These are phyloP conservation scores for Parmelia sp. DNA, from an alignment of 495 filamentous ascomycete species.

Conservation along the genomic window DNA sequence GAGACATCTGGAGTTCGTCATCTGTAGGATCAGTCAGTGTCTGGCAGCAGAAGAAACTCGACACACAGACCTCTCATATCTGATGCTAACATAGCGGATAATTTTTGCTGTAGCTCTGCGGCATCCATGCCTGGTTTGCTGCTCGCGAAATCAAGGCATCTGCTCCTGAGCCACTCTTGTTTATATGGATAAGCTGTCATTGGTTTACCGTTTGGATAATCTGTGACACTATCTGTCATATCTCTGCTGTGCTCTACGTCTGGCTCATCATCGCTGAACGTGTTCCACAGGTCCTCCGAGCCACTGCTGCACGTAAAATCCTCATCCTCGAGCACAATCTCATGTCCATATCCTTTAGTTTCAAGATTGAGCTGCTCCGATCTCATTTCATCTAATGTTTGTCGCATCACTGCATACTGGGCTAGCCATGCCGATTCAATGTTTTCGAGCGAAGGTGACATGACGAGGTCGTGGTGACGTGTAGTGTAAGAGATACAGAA, in stretches of 20 bases:
- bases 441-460: constrained; percentile 21
- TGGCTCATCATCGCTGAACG: constrained; percentile 65
- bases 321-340: constrained; percentile 49
- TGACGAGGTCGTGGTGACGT: constrained; percentile 1
- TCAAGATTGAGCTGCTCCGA: constrained; percentile 43
- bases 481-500: background rate
- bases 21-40: constrained; percentile 36
- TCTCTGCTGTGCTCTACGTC: constrained; percentile 48
- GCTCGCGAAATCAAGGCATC: constrained; percentile 54
- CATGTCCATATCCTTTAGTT: constrained; percentile 46
- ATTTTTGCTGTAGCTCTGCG: constrained; percentile 59
- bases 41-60: background rate
- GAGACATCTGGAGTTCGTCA: constrained; percentile 76
- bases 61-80: constrained; percentile 35
- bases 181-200: constrained; percentile 31
- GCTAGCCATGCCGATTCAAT: constrained; percentile 63
- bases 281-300: constrained; percentile 83
- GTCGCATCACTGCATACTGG: constrained; percentile 64
- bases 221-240: constrained; percentile 36
- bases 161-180: constrained; percentile 56
- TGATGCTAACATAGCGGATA: constrained; percentile 60
- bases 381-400: constrained; percentile 64
- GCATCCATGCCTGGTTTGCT: constrained; percentile 57
- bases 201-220: constrained; percentile 23
- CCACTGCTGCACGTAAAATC: constrained; percentile 55